Base-by-base conservation (phyloP, 257 asterid genomes). In the Verbena officinalis region DNA sequence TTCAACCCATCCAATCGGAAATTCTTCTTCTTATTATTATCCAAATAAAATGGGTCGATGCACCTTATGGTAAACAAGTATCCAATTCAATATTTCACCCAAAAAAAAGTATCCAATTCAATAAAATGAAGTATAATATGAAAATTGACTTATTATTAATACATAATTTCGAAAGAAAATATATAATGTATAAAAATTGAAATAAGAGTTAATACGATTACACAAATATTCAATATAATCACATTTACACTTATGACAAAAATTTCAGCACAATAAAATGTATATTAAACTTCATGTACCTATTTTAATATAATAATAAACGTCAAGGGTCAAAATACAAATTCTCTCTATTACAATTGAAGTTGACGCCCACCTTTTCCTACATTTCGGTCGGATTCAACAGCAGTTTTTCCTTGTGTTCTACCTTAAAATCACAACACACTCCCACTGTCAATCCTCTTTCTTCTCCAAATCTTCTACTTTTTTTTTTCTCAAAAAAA, bases 361-460 rank as follows among this genome's bases (percentile, higher is more conserved):
- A 59, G 48, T 66, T 44, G 30, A 56, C 64, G 64, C 9, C 21
- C 39, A 2, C 64, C 27, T 17, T 54, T 54, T 54, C 13, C 68
- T 49, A 11, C 13, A 23, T 3, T 53, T 12, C 10, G 21, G 17
- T 16, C 15, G 55, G 45, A 5, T 14, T 43, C 59, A 13, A 49
- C 44, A 55, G 56, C 40, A 36, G 33, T 27, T 49, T 49, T 45
- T 53, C 31, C 33, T 16, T 30, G 39, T 50, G 46, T 39, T 24
- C 67, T 59, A 51, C 52, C 20, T 49, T 46, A 21, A 11, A 58
- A 19, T 58, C 10, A 58, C 57, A 2, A 27, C 2, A 27, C 5
- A 27, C 33, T 27, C n/a, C 8, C 16, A 22, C 3, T 22, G 8
- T 21, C 36, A 51, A 46, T 46, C 36, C 43, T 33, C 23, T 55